Conservation (phyloP, 2,329 filamentous ascomycete species). For the Nothophoma quercina region DNA sequence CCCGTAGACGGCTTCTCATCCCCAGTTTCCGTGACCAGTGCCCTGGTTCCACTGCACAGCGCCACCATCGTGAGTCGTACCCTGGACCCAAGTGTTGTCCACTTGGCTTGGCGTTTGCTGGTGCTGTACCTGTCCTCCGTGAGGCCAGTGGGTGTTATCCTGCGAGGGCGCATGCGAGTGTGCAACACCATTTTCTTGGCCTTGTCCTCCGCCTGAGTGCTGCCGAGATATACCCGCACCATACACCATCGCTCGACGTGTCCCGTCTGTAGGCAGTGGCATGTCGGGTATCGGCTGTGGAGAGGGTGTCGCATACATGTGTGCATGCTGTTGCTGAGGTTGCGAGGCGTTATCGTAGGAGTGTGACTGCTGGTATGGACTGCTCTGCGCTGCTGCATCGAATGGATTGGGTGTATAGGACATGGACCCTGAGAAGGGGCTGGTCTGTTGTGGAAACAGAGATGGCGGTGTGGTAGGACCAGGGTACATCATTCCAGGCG, state of each 20-base stretch:
- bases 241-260: conserved; percentile 41
- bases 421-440: conserved; percentile 39
- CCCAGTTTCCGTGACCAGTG: conserved; percentile 7
- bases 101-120: conserved; percentile 9
- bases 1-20: background rate
- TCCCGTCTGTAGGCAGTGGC: conserved; percentile 43
- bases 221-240: conserved; percentile 32
- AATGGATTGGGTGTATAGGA: conserved; percentile 38
- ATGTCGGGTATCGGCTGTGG: conserved; percentile 42
- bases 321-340: conserved; percentile 15
- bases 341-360: conserved; percentile 23
- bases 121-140: conserved; percentile 3
- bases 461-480: conserved; percentile 42
- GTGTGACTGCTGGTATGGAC: conserved; percentile 24
- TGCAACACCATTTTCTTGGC: conserved; percentile 6
- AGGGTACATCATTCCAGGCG: conserved; percentile 36
- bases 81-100: conserved; percentile 1
- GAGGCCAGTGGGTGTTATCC: conserved; percentile 8
- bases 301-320: conserved; percentile 34
- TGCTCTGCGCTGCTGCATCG: conserved; percentile 21
- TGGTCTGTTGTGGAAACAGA: conserved; percentile 37
- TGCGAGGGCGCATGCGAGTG: conserved; percentile 6
- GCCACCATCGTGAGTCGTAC: conserved; percentile 8
- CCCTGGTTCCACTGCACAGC: conserved; percentile 14
- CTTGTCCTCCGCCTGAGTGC: conserved; percentile 10